These are phyloP conservation scores for Hypholoma sublateritium DNA, from an alignment of 768 basidiomycete genomes.

Conservation along the genomic window DNA sequence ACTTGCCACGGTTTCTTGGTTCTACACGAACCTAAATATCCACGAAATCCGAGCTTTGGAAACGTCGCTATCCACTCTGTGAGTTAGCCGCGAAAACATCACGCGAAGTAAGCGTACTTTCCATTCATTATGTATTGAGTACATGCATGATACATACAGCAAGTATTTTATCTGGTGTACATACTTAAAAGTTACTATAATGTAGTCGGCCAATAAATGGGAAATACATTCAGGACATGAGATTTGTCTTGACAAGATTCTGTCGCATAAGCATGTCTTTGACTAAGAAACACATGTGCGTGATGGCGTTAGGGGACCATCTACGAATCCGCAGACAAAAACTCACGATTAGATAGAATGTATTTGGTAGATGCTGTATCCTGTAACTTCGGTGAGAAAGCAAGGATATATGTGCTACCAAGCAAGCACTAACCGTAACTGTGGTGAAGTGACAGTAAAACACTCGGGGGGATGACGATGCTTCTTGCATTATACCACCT, in stretches of 20 bases:
- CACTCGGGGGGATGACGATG: constrained; percentile 42
- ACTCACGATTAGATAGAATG: constrained; percentile 48
- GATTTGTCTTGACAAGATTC: constrained; percentile 38
- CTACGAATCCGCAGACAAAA: not conserved
- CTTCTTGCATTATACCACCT: constrained; percentile 44
- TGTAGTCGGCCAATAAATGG: not conserved
- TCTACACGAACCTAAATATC: too few relatives aligned
- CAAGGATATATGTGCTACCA: not conserved
- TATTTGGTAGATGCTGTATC: constrained; percentile 56
- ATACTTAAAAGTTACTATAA: not conserved
- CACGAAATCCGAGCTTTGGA: too few relatives aligned
- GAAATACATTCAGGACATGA: constrained; percentile 26
- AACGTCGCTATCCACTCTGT: too few relatives aligned
- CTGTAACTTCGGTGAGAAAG: constrained; percentile 28
- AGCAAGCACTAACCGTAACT: constrained; percentile 50
- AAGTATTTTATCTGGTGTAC: not conserved
- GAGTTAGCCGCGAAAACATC: too few relatives aligned
- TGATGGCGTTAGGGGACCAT: not conserved
- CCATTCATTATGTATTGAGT: too few relatives aligned
- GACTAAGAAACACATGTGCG: constrained; percentile 25
- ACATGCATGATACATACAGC: not conserved
- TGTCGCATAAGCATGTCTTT: constrained; percentile 47
- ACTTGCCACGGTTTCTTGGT: too few relatives aligned
- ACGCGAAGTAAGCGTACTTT: too few relatives aligned
- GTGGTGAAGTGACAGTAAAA: constrained; percentile 71